Conservation (phyloP, 164 flowering plant species). For the Dillenia turbinata region DNA sequence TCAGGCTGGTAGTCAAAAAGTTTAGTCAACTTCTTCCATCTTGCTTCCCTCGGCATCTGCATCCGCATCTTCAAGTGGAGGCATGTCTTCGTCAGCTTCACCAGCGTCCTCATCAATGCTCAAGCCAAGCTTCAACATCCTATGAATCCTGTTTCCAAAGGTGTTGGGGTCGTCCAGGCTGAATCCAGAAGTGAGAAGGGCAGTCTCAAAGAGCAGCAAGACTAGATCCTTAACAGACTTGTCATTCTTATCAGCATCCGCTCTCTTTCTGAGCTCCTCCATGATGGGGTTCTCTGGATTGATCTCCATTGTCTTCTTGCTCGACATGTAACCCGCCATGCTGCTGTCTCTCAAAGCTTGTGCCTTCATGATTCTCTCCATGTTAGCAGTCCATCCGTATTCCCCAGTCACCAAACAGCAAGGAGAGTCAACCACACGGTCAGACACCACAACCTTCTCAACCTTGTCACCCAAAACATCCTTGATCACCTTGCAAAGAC, state of each 20-base stretch:
- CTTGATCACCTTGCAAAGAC: constrained; percentile 60
- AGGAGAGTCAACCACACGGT: constrained; percentile 59
- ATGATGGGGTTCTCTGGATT: constrained; percentile 46
- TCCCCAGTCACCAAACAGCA: constrained; percentile 65
- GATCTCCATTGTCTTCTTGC: constrained; percentile 56
- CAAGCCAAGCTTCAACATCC: constrained; percentile 49
- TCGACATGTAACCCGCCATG: constrained; percentile 51
- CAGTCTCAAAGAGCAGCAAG: constrained; percentile 40
- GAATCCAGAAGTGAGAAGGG: constrained; percentile 44
- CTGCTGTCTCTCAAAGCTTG: constrained; percentile 45
- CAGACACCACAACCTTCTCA: constrained; percentile 55
- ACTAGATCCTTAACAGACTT: constrained; percentile 42
- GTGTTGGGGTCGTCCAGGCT: constrained; percentile 54
- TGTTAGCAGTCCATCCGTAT: constrained; percentile 40
- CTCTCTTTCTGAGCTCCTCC: constrained; percentile 46
- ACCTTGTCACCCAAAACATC: constrained; percentile 57
- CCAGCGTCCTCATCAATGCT: constrained; percentile 44
- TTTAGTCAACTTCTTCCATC: constrained; percentile 53
- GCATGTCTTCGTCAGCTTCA: constrained; percentile 44
- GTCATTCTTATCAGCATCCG: constrained; percentile 41
- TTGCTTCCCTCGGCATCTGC: constrained; percentile 48
- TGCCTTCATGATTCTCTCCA: constrained; percentile 47
- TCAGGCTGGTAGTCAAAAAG: neutral
- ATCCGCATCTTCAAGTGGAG: constrained; percentile 41
- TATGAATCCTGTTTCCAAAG: constrained; percentile 43